Evolutionary conservation across 2,329 filamentous ascomycete genomes (phyloP).

Genomic region (Apiospora kogelbergensis): DNA sequence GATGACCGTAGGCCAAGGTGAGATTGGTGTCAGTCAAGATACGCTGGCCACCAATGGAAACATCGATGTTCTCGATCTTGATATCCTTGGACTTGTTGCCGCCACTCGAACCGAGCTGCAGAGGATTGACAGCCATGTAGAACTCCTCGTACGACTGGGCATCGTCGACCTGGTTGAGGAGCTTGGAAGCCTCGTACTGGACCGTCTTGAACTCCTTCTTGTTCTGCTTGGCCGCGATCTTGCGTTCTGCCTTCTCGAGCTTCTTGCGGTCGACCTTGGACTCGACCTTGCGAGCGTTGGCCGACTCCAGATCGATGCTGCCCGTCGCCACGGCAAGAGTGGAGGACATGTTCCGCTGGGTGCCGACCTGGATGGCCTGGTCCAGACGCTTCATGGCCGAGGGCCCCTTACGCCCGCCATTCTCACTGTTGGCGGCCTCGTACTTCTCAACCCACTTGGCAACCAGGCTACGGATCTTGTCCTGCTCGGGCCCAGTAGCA

Average conservation of each 20-base stretch:
- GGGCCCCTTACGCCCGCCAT: constrained; percentile 68
- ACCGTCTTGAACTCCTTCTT: constrained; percentile 99
- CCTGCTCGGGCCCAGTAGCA: constrained; percentile 68
- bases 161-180: constrained; percentile 80
- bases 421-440: constrained; percentile 72
- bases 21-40: constrained; percentile 90
- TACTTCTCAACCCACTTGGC: constrained; percentile 87
- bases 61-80: constrained; percentile 94
- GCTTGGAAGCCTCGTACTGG: constrained; percentile 90
- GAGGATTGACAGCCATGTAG: constrained; percentile 98
- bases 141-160: constrained; percentile 97
- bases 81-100: constrained; percentile 96
- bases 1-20: constrained; percentile 86
- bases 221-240: constrained; percentile 97
- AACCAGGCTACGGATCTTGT: constrained; percentile 79
- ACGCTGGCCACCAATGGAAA: constrained; percentile 83
- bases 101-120: constrained; percentile 74
- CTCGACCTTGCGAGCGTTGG: constrained; percentile 90
- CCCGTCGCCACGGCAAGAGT: constrained; percentile 85
- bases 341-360: constrained; percentile 93
- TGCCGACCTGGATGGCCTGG: constrained; percentile 90
- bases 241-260: constrained; percentile 95
- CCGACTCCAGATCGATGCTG: constrained; percentile 88
- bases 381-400: constrained; percentile 83
- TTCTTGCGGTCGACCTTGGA: constrained; percentile 98